phyloP scores from a whole-genome alignment of 805 yeast genomes.

The Barnettozyma siamensis region DNA sequence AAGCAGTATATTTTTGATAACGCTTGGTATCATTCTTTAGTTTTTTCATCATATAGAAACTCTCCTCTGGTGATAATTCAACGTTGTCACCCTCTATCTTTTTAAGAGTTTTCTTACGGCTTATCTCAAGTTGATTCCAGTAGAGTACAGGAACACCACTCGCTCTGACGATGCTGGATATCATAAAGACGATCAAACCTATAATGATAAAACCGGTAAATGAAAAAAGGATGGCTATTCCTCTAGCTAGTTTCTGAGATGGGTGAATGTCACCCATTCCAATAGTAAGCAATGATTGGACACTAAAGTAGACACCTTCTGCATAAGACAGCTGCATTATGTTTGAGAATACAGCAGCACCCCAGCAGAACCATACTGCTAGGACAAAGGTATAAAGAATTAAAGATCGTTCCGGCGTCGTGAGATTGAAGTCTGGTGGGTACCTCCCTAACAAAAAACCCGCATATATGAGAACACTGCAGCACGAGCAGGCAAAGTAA shows the following conservation, averaged over 20 bases:
- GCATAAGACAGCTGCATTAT: conserved; percentile 49
- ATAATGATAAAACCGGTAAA: conserved; percentile 64
- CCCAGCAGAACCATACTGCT: conserved; percentile 66
- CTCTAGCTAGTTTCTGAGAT: conserved; percentile 43
- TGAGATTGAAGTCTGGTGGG: conserved; percentile 65
- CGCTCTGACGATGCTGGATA: conserved; percentile 57
- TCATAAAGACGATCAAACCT: conserved; percentile 69
- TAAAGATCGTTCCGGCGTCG: conserved; percentile 61
- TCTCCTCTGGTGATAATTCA: conserved; percentile 35
- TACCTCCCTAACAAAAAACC: conserved; percentile 59
- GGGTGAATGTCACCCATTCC: conserved; percentile 79
- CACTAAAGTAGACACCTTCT: conserved; percentile 64
- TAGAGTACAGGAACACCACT: conserved; percentile 57
- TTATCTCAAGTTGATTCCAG: conserved; percentile 57
- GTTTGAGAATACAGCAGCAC: conserved; percentile 52
- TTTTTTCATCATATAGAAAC: conserved; percentile 51
- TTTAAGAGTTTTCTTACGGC: conserved; percentile 33
- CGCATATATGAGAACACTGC: conserved; percentile 50
- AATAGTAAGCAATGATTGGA: conserved; percentile 68
- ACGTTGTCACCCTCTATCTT: conserved; percentile 14
- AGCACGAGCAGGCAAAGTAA: conserved; percentile 51
- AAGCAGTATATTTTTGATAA: conserved; percentile 34
- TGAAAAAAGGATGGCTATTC: conserved; percentile 57
- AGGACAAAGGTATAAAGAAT: conserved; percentile 66
- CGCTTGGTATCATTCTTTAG: conserved; percentile 39